A percentile compares a stretch with the other conserved stretches of the same genome.
phyloP scores from a whole-genome alignment of 805 yeast genomes.

The Pichia pseudocactophila region DNA sequence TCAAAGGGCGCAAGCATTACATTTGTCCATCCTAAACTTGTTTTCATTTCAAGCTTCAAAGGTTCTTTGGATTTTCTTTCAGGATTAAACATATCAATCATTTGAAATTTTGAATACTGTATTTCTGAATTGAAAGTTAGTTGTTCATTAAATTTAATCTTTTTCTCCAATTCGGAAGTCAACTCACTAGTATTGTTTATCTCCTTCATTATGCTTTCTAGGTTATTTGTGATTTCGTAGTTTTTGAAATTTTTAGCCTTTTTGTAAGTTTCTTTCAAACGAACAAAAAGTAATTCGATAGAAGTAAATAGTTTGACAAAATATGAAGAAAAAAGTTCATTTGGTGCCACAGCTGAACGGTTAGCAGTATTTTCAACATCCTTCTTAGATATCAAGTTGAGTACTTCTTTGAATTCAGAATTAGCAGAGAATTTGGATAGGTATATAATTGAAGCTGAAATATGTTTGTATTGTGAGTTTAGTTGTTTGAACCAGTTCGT shows the following conservation, averaged over 20 bases:
- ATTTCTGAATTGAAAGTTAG: slow-evolving; percentile 20
- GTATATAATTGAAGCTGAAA: slow-evolving; percentile 24
- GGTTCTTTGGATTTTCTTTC: slow-evolving; percentile 21
- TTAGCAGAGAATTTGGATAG: slow-evolving; percentile 22
- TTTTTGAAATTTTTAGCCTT: slow-evolving; percentile 13
- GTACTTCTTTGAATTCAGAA: slow-evolving; percentile 21
- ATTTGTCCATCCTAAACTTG: slow-evolving; percentile 32
- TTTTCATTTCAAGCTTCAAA: slow-evolving; percentile 16
- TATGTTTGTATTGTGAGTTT: slow-evolving; percentile 19
- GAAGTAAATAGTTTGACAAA: slow-evolving; percentile 26
- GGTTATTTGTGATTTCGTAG: slow-evolving; percentile 13
- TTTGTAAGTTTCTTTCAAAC: slow-evolving; percentile 19
- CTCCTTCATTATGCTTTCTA: slow-evolving; percentile 13
- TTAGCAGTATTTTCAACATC: slow-evolving; percentile 17
- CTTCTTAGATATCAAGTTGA: slow-evolving; percentile 13
- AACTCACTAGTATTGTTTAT: slow-evolving; percentile 24
- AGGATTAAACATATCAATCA: slow-evolving; percentile 25
- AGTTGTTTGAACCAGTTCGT: slow-evolving; percentile 22
- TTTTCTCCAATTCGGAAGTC: slow-evolving; percentile 25
- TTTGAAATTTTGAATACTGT: slow-evolving; percentile 23
- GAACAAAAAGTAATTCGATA: slow-evolving; percentile 18
- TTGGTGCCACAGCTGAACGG: slow-evolving; percentile 21
- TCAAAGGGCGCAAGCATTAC: slow-evolving; percentile 35
- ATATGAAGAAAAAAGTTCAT: slow-evolving; percentile 24
- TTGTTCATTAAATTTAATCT: slow-evolving; percentile 24